Evolutionary conservation across 371 early-diverging fungal genomes (phyloP).

Genomic region (Mortierella polycephala): DNA sequence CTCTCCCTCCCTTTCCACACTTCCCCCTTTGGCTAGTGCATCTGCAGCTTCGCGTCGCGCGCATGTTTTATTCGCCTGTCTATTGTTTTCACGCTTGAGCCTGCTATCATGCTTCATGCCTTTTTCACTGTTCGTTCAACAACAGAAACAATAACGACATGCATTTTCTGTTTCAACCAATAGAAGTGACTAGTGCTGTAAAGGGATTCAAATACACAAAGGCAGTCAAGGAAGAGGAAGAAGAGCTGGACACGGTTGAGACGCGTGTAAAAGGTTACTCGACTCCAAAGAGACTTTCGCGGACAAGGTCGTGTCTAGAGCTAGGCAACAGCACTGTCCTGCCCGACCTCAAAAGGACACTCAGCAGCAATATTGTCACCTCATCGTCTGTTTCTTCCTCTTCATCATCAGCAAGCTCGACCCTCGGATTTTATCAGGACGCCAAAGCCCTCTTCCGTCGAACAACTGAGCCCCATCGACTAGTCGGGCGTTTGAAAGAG

Average conservation of each 20-base stretch:
- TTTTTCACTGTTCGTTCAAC: too few relatives aligned
- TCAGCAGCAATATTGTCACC: neutral
- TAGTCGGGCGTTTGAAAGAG: conserved; percentile 83
- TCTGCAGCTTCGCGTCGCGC: too few relatives aligned
- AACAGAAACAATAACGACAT: too few relatives aligned
- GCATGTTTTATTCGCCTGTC: too few relatives aligned
- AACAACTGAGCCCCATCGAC: conserved; percentile 66
- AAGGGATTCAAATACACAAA: neutral
- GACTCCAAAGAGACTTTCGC: conserved; percentile 16
- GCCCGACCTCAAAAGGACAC: conserved; percentile 1
- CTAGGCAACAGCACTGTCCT: neutral
- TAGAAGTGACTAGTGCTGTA: too few relatives aligned
- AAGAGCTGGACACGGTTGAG: neutral
- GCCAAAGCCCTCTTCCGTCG: conserved; percentile 72
- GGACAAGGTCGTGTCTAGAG: conserved; percentile 12
- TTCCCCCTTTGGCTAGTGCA: too few relatives aligned
- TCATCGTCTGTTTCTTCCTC: neutral
- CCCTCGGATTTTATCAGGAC: conserved; percentile 45
- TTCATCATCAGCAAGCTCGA: neutral
- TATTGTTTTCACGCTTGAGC: too few relatives aligned
- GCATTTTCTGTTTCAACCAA: too few relatives aligned
- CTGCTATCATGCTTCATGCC: too few relatives aligned
- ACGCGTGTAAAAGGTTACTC: conserved; percentile 6
- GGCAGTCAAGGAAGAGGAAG: neutral
- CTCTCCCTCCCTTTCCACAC: neutral